A percentile compares a stretch with the other conserved stretches of the same genome.
These are phyloP conservation scores for Scytalidium lignicola DNA, from an alignment of 2,329 filamentous ascomycete genomes.

Conservation along the genomic window DNA sequence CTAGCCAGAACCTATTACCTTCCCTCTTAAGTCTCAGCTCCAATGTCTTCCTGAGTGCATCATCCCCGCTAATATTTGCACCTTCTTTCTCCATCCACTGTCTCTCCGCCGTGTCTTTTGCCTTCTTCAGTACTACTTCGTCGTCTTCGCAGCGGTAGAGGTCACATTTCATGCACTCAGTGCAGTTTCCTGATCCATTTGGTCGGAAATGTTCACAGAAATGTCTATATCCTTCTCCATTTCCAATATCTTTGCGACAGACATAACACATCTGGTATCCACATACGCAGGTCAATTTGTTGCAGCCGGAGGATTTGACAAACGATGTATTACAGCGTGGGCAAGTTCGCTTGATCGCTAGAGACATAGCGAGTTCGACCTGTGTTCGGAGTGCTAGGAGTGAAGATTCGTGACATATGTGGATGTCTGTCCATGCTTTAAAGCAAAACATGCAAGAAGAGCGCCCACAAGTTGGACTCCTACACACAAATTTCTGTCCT, in stretches of 20 bases:
- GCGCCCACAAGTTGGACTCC: slow-evolving; percentile 60
- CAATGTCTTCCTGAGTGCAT: slow-evolving; percentile 50
- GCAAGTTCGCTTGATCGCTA: slow-evolving; percentile 91
- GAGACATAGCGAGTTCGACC: slow-evolving; percentile 87
- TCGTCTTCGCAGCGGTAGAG: slow-evolving; percentile 68
- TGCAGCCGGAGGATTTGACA: slow-evolving; percentile 90
- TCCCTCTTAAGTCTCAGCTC: slow-evolving; percentile 39
- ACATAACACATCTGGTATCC: slow-evolving; percentile 99
- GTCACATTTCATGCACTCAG: slow-evolving; percentile 75
- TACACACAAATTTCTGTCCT: slow-evolving; percentile 74
- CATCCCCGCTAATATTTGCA: slow-evolving; percentile 48
- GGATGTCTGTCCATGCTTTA: slow-evolving; percentile 81
- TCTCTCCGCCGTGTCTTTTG: slow-evolving; percentile 66
- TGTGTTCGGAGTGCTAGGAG: slow-evolving; percentile 78
- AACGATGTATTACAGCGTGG: slow-evolving; percentile 87
- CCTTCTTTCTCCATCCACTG: slow-evolving; percentile 65
- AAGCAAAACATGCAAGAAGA: slow-evolving; percentile 76
- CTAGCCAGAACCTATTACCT: not conserved
- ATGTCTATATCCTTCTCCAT: slow-evolving; percentile 76
- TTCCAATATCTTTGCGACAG: slow-evolving; percentile 70
- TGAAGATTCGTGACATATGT: slow-evolving; percentile 83
- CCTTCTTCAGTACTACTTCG: slow-evolving; percentile 61
- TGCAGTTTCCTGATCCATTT: slow-evolving; percentile 68
- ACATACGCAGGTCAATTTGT: slow-evolving; percentile 93
- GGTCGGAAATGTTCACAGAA: slow-evolving; percentile 95